Evolutionary conservation across 2,329 filamentous ascomycete species (phyloP).

Genomic region (Fonsecaea nubica): DNA sequence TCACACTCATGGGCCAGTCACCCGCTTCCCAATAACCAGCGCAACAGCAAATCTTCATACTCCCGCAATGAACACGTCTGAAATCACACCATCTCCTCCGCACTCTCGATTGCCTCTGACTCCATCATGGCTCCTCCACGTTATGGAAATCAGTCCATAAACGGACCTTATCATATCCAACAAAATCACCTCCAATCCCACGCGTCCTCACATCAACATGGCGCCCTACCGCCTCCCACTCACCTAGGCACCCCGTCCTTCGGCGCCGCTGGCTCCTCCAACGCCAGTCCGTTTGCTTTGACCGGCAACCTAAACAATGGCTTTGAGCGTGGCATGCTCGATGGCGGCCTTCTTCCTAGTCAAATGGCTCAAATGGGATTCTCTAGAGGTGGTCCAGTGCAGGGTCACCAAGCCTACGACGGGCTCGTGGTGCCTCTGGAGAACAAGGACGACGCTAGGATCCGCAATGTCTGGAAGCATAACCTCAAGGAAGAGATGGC

Average conservation of each 20-base stretch:
- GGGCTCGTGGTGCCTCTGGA: conserved; percentile 29
- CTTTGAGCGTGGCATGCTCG: conserved; percentile 56
- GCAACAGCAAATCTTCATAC: not conserved
- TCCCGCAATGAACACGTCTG: conserved; percentile 28
- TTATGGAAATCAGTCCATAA: conserved; percentile 64
- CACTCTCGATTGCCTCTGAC: conserved; percentile 5
- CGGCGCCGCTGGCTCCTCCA: conserved; percentile 54
- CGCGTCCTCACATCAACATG: conserved; percentile 52
- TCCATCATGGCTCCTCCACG: conserved; percentile 64
- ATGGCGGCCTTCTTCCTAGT: conserved; percentile 72
- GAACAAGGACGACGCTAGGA: conserved; percentile 71
- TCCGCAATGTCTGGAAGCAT: conserved; percentile 94
- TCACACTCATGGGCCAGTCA: conserved; percentile 16
- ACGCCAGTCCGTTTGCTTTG: conserved; percentile 38
- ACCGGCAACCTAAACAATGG: conserved; percentile 60
- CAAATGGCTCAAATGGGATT: conserved; percentile 90
- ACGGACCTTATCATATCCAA: conserved; percentile 66
- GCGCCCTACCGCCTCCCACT: conserved; percentile 61
- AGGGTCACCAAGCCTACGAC: conserved; percentile 60
- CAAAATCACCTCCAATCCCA: conserved; percentile 55
- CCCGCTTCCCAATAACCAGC: conserved; percentile 9
- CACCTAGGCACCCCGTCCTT: conserved; percentile 73
- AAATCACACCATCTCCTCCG: conserved; percentile 17
- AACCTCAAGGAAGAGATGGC: conserved; percentile 93
- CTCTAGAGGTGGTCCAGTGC: conserved; percentile 72